phyloP scores from a whole-genome alignment of 78 protist genomes.

The Dictyostelium intermedium region DNA sequence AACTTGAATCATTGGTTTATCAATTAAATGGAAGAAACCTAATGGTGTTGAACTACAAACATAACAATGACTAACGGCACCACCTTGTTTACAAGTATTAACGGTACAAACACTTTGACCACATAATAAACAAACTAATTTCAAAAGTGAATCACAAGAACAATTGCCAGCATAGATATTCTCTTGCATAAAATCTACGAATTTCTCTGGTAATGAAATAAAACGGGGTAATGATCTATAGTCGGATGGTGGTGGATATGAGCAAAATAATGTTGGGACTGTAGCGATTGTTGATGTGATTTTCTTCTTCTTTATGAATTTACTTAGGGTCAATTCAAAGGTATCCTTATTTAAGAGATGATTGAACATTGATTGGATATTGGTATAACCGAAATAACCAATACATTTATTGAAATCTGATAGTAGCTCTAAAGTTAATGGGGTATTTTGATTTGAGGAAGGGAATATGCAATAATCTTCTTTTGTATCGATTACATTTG shows the following conservation, averaged over 20 bases:
- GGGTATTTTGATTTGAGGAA: not conserved
- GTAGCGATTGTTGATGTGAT: not conserved
- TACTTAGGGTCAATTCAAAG: not conserved
- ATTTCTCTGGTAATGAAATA: conserved; percentile 20
- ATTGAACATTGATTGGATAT: not conserved
- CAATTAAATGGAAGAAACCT: conserved; percentile 15
- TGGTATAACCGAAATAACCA: not conserved
- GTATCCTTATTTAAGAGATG: not conserved
- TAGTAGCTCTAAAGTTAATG: not conserved
- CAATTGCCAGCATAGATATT: conserved; percentile 28
- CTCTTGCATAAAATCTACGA: conserved; percentile 11
- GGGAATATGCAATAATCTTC: not conserved
- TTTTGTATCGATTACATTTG: not conserved
- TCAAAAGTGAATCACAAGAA: conserved; percentile 27
- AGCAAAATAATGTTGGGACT: not conserved
- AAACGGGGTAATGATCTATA: conserved; percentile 28
- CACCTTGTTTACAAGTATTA: conserved; percentile 16
- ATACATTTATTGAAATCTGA: not conserved
- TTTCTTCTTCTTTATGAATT: not conserved
- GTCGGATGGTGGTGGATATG: conserved; percentile 57
- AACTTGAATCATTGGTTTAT: conserved; percentile 49
- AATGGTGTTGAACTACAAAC: conserved; percentile 36
- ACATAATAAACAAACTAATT: conserved; percentile 47
- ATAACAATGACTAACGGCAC: conserved; percentile 4
- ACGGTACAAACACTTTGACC: conserved; percentile 20